A percentile compares a stretch with the other conserved stretches of the same genome.
Conservation (phyloP, 2,329 filamentous ascomycete species). For the Fusarium pseudoanthophilum region DNA sequence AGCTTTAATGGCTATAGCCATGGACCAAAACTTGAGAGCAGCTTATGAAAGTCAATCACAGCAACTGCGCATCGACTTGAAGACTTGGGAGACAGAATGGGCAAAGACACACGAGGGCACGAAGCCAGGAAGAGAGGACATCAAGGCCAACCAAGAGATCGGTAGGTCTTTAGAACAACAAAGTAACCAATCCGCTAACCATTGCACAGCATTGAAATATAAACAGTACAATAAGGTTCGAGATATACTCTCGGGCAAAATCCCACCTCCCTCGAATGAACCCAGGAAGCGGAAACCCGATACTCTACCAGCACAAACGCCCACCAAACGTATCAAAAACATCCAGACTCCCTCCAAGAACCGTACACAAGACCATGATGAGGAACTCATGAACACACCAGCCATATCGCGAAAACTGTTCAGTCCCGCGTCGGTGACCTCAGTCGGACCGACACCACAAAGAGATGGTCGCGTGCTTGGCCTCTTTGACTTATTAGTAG, state of each 20-base stretch:
- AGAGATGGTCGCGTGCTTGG: slow-evolving; percentile 81
- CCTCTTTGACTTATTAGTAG: slow-evolving; percentile 76
- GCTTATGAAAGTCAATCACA: slow-evolving; percentile 62
- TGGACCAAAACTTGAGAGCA: slow-evolving; percentile 59
- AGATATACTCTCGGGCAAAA: slow-evolving; percentile 66
- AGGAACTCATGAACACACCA: slow-evolving; percentile 64
- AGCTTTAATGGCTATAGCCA: slow-evolving; percentile 38
- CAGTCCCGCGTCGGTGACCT: slow-evolving; percentile 67
- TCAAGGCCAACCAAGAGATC: slow-evolving; percentile 77
- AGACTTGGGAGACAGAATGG: slow-evolving; percentile 79
- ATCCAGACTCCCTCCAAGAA: slow-evolving; percentile 60
- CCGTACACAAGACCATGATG: slow-evolving; percentile 46
- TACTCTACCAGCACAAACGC: slow-evolving; percentile 54
- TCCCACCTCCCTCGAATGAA: slow-evolving; percentile 54
- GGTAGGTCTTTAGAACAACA: slow-evolving; percentile 59
- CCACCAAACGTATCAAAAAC: slow-evolving; percentile 62
- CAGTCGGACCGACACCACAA: slow-evolving; percentile 82
- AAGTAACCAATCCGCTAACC: neutral
- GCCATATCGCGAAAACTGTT: slow-evolving; percentile 68
- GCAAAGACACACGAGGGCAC: slow-evolving; percentile 68
- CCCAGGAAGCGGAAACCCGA: slow-evolving; percentile 56
- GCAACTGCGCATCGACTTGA: slow-evolving; percentile 74
- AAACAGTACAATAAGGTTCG: slow-evolving; percentile 78
- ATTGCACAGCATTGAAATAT: slow-evolving; percentile 72
- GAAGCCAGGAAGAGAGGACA: slow-evolving; percentile 79